Conservation (phyloP, 352 stramenopile species). For the Phytopythium sindhum region DNA sequence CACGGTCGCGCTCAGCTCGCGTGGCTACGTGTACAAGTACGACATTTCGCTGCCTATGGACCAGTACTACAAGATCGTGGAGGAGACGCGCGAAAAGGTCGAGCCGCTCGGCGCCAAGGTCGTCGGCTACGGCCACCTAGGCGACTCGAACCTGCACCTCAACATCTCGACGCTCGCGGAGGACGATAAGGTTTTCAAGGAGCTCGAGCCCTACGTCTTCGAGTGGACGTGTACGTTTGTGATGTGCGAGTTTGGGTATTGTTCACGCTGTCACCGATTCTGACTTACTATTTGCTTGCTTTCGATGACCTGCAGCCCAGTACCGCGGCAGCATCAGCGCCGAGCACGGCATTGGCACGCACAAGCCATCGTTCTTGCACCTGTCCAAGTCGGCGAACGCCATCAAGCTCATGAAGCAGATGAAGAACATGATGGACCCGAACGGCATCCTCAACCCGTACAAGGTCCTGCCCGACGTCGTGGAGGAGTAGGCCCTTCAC, state of each 20-base stretch:
- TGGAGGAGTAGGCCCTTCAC: conserved; percentile 10
- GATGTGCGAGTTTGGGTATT: not conserved
- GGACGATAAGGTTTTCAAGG: conserved; percentile 58
- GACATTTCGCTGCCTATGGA: conserved; percentile 93
- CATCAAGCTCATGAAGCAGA: conserved; percentile 89
- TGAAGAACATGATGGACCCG: conserved; percentile 96
- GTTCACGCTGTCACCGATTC: not conserved
- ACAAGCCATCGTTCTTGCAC: conserved; percentile 90
- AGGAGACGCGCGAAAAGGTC: conserved; percentile 68
- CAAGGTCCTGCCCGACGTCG: conserved; percentile 80
- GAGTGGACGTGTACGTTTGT: conserved; percentile 67
- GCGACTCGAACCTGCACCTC: conserved; percentile 96
- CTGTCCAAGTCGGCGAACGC: conserved; percentile 79
- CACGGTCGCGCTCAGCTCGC: conserved; percentile 78
- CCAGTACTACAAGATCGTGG: conserved; percentile 90
- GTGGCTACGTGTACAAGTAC: conserved; percentile 97
- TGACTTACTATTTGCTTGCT: not conserved
- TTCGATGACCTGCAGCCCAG: conserved; percentile 25
- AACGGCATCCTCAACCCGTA: conserved; percentile 96
- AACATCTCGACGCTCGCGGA: conserved; percentile 89
- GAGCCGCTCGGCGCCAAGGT: conserved; percentile 44
- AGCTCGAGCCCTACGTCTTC: conserved; percentile 75
- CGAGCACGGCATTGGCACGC: conserved; percentile 96
- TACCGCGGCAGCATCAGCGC: conserved; percentile 94
- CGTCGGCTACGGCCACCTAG: conserved; percentile 93